phyloP scores from a whole-genome alignment of 805 yeast species.

The Nakazawaea ernobii region DNA sequence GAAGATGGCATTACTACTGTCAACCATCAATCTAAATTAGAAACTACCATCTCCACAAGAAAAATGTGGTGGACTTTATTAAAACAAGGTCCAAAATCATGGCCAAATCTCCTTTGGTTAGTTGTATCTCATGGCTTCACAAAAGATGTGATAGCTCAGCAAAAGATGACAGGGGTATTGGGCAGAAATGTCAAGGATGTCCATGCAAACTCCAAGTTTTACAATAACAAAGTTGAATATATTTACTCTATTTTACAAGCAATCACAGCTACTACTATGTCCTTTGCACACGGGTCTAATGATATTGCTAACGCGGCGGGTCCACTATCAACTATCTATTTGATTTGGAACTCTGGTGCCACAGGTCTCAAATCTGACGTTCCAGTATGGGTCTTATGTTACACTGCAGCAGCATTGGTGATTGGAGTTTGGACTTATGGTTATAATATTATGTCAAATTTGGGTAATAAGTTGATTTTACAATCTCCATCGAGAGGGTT shows the following conservation, averaged over 20 bases:
- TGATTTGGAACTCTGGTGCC: slow-evolving; percentile 50
- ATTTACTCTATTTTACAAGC: slow-evolving; percentile 64
- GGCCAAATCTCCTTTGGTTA: slow-evolving; percentile 49
- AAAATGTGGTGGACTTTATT: slow-evolving; percentile 32
- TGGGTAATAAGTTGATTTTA: slow-evolving; percentile 69
- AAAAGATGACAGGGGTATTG: slow-evolving; percentile 31
- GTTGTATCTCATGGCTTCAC: slow-evolving; percentile 53
- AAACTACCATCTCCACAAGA: slow-evolving; percentile 27
- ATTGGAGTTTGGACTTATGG: slow-evolving; percentile 70
- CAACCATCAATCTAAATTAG: slow-evolving; percentile 17
- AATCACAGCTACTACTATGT: slow-evolving; percentile 72
- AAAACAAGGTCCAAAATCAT: slow-evolving; percentile 42
- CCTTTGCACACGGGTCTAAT: slow-evolving; percentile 79
- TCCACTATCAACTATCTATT: slow-evolving; percentile 62
- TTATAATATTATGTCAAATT: slow-evolving; percentile 60
- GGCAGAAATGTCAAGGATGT: slow-evolving; percentile 41
- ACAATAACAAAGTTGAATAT: slow-evolving; percentile 66
- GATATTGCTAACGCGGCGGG: slow-evolving; percentile 78
- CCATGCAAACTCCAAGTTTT: slow-evolving; percentile 56
- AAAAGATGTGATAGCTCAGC: slow-evolving; percentile 54
- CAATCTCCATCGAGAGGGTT: slow-evolving; percentile 80
- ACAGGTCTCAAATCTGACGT: slow-evolving; percentile 45
- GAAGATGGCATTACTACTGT: slow-evolving; percentile 15
- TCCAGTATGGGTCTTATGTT: slow-evolving; percentile 68
- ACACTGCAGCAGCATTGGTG: slow-evolving; percentile 60